A percentile compares a stretch with the other conserved stretches of the same genome.
phyloP scores from a whole-genome alignment of 2,329 filamentous ascomycete species.

The Fusarium sp. region DNA sequence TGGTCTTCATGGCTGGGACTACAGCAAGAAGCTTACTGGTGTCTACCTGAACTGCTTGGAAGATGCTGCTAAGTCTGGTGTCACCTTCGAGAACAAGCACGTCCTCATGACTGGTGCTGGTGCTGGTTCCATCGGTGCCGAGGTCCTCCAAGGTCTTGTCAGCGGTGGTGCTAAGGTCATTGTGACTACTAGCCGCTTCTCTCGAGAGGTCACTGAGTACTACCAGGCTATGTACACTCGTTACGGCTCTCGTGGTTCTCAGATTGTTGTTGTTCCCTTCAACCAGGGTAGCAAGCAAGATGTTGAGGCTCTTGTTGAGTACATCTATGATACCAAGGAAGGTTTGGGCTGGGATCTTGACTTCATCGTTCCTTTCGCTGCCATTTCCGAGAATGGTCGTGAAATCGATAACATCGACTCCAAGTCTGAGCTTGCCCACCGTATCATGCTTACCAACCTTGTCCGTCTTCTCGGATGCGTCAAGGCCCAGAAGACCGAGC shows the following conservation, averaged over 20 bases:
- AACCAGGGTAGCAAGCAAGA: constrained; percentile 99
- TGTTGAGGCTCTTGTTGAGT: constrained; percentile 91
- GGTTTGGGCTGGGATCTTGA: constrained; percentile 99
- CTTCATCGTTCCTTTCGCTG: constrained; percentile 95
- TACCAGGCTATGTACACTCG: constrained; percentile 99
- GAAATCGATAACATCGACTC: constrained; percentile 98
- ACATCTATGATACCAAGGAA: constrained; percentile 97
- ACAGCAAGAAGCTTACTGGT: constrained; percentile 98
- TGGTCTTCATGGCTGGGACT: constrained; percentile 95
- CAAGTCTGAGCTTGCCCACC: constrained; percentile 96
- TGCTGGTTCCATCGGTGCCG: constrained; percentile 96
- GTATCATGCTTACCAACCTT: constrained; percentile 99
- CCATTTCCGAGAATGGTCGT: constrained; percentile 96
- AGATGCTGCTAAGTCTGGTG: constrained; percentile 86
- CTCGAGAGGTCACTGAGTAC: constrained; percentile 97
- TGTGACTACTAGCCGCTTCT: constrained; percentile 97
- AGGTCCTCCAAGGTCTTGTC: constrained; percentile 95
- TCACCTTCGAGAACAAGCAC: constrained; percentile 95
- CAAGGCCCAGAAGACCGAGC: constrained; percentile 89
- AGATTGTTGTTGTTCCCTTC: constrained; percentile 98
- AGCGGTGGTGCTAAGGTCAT: constrained; percentile 97
- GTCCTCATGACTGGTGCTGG: constrained; percentile 98
- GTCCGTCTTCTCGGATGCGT: constrained; percentile 90
- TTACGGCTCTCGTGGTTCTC: constrained; percentile 92
- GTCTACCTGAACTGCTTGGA: constrained; percentile 94